Evolutionary conservation across 2,329 filamentous ascomycete genomes (phyloP).

Genomic region (Microsporum audouinii): DNA sequence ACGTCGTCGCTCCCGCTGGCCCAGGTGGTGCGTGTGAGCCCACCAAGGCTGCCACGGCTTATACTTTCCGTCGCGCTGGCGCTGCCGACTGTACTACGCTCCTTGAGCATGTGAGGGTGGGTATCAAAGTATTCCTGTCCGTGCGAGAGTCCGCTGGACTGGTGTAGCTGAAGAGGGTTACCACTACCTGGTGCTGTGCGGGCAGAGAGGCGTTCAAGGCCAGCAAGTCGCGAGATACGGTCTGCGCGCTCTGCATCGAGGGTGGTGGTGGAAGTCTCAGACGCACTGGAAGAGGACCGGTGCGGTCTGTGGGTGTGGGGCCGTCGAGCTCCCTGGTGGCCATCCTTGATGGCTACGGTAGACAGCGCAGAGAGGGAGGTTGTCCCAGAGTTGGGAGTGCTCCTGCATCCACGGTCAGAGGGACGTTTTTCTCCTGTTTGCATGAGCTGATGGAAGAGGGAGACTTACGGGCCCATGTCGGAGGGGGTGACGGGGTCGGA

Average conservation of each 20-base stretch:
- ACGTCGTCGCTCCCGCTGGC: slow-evolving; percentile 54
- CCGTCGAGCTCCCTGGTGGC: slow-evolving; percentile 70
- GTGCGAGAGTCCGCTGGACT: slow-evolving; percentile 16
- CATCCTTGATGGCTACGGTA: slow-evolving; percentile 92
- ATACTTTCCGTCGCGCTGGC: slow-evolving; percentile 76
- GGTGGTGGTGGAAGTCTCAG: slow-evolving; percentile 54
- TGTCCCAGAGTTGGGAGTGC: slow-evolving; percentile 84
- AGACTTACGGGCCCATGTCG: slow-evolving; percentile 67
- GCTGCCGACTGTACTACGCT: slow-evolving; percentile 80
- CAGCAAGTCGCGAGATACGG: slow-evolving; percentile 85
- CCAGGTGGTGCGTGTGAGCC: slow-evolving; percentile 47
- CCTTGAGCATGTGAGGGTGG: slow-evolving; percentile 45
- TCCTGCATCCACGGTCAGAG: slow-evolving; percentile 40
- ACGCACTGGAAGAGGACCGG: slow-evolving; percentile 48
- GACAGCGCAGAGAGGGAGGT: slow-evolving; percentile 86
- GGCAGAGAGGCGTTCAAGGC: slow-evolving; percentile 67
- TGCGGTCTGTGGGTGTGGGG: slow-evolving; percentile 44
- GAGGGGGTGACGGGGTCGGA: slow-evolving; percentile 78
- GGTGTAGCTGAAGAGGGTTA: slow-evolving; percentile 6
- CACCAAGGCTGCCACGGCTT: slow-evolving; percentile 62
- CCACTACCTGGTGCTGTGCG: slow-evolving; percentile 47
- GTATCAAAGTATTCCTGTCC: slow-evolving; percentile 61
- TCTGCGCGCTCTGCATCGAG: slow-evolving; percentile 87
- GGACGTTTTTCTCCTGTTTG: slow-evolving; percentile 8
- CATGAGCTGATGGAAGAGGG: not conserved